phyloP scores from a whole-genome alignment of 805 yeast species.

The Metschnikowia lunata region DNA sequence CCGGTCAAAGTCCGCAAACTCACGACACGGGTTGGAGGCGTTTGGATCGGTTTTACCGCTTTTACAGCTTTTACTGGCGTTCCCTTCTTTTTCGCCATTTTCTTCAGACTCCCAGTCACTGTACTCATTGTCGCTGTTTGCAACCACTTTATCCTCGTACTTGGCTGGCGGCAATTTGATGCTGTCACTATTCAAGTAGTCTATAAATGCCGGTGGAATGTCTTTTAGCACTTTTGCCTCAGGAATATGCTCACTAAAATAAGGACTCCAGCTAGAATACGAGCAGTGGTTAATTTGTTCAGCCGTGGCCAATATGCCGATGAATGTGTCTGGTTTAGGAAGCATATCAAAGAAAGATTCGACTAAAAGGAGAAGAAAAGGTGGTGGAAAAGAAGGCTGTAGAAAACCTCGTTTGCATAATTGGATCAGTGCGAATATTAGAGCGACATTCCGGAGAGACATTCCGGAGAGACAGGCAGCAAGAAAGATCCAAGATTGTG shows the following conservation, averaged over 20 bases:
- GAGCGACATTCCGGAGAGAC: too few relatives aligned
- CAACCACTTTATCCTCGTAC: conserved; percentile 11
- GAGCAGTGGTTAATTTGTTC: conserved; percentile 31
- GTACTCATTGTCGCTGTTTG: conserved; percentile 58
- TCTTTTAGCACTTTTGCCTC: conserved; percentile 27
- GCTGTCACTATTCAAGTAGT: conserved; percentile 27
- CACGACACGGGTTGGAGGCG: conserved; percentile 16
- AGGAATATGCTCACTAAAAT: conserved; percentile 19
- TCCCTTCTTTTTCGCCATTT: neutral
- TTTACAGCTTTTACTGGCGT: neutral
- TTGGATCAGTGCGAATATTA: too few relatives aligned
- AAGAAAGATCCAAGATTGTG: too few relatives aligned
- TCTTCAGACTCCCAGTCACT: conserved; percentile 65
- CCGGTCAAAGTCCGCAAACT: conserved; percentile 58
- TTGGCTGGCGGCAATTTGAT: conserved; percentile 15
- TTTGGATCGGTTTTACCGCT: neutral
- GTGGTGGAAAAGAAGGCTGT: too few relatives aligned
- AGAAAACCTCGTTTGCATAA: too few relatives aligned
- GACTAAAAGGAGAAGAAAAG: too few relatives aligned
- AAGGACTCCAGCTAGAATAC: conserved; percentile 32
- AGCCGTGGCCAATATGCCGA: conserved; percentile 21
- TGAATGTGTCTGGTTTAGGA: conserved; percentile 22
- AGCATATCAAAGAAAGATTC: too few relatives aligned
- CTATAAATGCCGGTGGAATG: conserved; percentile 31
- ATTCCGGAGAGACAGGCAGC: too few relatives aligned